Evolutionary conservation across 768 basidiomycete species (phyloP), one percentile per base, ranked within the genome.

Genomic region (Hygrophorus russula): DNA sequence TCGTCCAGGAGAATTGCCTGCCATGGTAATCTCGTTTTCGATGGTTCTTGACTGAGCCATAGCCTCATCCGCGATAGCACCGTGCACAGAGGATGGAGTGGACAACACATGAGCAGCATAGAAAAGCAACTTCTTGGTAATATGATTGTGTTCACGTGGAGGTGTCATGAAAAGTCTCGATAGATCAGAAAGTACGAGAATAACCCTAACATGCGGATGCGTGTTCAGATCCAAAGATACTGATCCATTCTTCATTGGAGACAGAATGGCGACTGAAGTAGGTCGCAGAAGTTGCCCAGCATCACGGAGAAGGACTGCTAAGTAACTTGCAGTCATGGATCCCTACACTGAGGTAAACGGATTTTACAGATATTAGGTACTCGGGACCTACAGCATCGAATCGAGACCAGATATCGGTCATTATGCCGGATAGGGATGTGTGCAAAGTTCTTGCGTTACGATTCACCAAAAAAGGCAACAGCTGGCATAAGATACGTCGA

Each of bases 401-500:
- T 13, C 73, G 69, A 6, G 84, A 82, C 75, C 78, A 84, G 4
- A 86, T 53, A 45, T 80, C 78, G 6, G 72, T 73, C n/a, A 76
- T 61, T 2, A 71, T 69, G 19, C 67, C 65, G 18, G 69, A 66
- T 29, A 87, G 53, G 41, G 66, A 70, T 5, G 62, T 49, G 46
- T 78, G 69, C 7, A 76, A 51, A n/a, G 67, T 65, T 18, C 62
- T 77, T 4, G 85, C 79, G 53, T 67, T 72, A 32, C 68, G 70
- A 31, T 82, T 75, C 1, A 62, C 58, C 10, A 89, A 61, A 53
- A 90, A 88, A 8, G 87, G 83, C 3, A 74, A 68, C 24, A 78
- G 62, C 29, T 64, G 60, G 0, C 73, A 59, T 13, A 90, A 53
- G 30, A 77, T 52, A 20, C 59, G 58, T 27, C 62, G 65, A 1